Evolutionary conservation across 2,329 filamentous ascomycete genomes (phyloP), one percentile per base, ranked within the genome.

Genomic region (Cadophora sp.): DNA sequence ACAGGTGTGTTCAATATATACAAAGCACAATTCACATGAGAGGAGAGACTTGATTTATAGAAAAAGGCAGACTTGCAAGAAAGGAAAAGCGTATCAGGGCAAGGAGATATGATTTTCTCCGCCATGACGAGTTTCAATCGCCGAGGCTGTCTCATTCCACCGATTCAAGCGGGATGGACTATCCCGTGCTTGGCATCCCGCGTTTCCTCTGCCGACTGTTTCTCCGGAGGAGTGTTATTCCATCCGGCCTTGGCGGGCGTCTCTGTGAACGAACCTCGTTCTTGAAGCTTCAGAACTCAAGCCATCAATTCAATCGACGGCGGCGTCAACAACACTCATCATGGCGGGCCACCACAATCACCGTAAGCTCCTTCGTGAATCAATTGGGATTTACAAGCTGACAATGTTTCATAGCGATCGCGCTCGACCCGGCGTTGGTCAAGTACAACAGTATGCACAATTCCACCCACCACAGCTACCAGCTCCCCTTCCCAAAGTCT

Each of bases 301-400:
- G 24, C 19, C 60, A 65, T 40, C 65, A 37, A 29, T 55, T 40
- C 64, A 68, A 65, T 64, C 63, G 29, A 69, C 71, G 67, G 68
- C 70, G 31, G 68, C 62, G 73, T 69, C 74, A 68, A 71, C 69
- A 73, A 48, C 58, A 68, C 34, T 73, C 76, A 78, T 68, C 55
- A 85, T 86, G 84, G 84, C 84, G 75, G 84, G 83, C 75, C 82
- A 82, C 55, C 67, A 74, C 74, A 81, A 81, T 78, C 81, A 82
- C 74, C 80, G 83, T 82, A 76, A 76, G 80, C 60, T 62, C 3
- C 1, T 26, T 11, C 19, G 6, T 27, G 22, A 51, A 0, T 22
- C 58, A 55, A 65, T 69, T 65, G 22, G 56, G 50, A 6, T 4
- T 34, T 11, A 0, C 19, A 64, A 66, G 63, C 73, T 75, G 58